A percentile compares a stretch with the other conserved stretches of the same genome.
These are phyloP conservation scores for Erodium maritimum DNA, from an alignment of 345 rosid genomes.

Conservation along the genomic window DNA sequence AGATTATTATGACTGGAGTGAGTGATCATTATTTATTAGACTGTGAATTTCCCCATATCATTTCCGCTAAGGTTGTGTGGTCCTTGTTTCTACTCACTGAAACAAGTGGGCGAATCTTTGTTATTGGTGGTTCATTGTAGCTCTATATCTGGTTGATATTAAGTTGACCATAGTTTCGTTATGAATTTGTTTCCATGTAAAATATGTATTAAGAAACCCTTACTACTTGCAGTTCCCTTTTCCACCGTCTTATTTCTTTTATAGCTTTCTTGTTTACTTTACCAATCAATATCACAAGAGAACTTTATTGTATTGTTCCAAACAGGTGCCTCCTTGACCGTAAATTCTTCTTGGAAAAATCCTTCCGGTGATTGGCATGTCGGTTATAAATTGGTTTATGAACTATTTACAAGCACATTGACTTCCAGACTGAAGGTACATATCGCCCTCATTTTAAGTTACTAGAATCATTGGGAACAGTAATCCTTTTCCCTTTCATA, in stretches of 20 bases:
- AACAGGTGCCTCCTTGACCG: conserved; percentile 53
- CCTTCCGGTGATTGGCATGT: conserved; percentile 93
- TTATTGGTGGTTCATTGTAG: too few species aligned
- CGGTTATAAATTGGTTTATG: conserved; percentile 74
- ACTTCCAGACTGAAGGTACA: conserved; percentile 77
- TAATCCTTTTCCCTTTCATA: neutral
- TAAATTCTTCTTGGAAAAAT: conserved; percentile 84
- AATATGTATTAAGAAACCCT: too few species aligned
- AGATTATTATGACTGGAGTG: too few species aligned
- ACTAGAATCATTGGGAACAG: neutral
- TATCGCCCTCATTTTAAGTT: conserved; percentile 1
- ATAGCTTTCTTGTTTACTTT: conserved; percentile 3
- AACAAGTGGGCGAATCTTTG: neutral
- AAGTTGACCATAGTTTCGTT: too few species aligned
- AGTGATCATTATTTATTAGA: too few species aligned
- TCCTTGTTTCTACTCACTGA: neutral
- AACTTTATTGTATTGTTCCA: neutral
- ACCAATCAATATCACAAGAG: neutral
- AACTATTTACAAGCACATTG: conserved; percentile 55
- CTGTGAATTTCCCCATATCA: neutral
- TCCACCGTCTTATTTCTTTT: too few species aligned
- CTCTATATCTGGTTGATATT: too few species aligned
- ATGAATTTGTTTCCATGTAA: too few species aligned
- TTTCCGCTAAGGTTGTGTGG: neutral
- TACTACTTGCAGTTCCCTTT: too few species aligned